Evolutionary conservation across 169 alveolate species (phyloP), one percentile per base, ranked within the genome.

Genomic region (Plasmodium falciparum): DNA sequence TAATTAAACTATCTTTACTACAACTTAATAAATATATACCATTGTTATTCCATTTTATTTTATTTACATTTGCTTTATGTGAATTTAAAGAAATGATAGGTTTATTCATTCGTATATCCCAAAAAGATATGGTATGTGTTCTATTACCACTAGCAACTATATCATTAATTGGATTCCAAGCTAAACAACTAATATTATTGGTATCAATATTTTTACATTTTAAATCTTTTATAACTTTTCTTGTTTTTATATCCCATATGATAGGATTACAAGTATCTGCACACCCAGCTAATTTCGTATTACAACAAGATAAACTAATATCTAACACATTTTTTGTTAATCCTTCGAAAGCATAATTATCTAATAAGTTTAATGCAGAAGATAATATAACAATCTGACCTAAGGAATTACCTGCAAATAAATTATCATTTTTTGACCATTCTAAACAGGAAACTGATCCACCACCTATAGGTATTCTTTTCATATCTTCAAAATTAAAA

Each of bases 401-500:
- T 73, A 88, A 92, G 12, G 93, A 95, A 67, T 95, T 96, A 12
- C 96, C 97, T 13, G 96, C 97, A 26, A 93, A 83, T 22, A 95
- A 66, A 65, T 83, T 88, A 86, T 95, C 97, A 39, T 94, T 95
- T 69, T 74, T 76, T 12, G 96, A 74, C 97, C 97, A 93, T 20
- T 95, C 96, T 50, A 95, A 62, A 43, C 95, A 94, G 0, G 97
- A 93, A 62, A 95, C 96, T 1, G 95, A 88, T n/a, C 97, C 97
- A 8, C 95, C 93, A 9, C 95, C 93, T 22, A 93, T 95, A 24
- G 97, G 97, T 72, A 95, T 95, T 50, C 98, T 93, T 75, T 96
- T 96, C 74, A 96, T 85, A 73, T 96, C 98, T 33, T 96, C 98
- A 71, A 96, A 96, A 29, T 95, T 95, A 75, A 96, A 96, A 49